A percentile compares a stretch with the other conserved stretches of the same genome.
These are phyloP conservation scores for Ceratocystis destructans DNA, from an alignment of 2,329 filamentous ascomycete genomes.

Conservation along the genomic window DNA sequence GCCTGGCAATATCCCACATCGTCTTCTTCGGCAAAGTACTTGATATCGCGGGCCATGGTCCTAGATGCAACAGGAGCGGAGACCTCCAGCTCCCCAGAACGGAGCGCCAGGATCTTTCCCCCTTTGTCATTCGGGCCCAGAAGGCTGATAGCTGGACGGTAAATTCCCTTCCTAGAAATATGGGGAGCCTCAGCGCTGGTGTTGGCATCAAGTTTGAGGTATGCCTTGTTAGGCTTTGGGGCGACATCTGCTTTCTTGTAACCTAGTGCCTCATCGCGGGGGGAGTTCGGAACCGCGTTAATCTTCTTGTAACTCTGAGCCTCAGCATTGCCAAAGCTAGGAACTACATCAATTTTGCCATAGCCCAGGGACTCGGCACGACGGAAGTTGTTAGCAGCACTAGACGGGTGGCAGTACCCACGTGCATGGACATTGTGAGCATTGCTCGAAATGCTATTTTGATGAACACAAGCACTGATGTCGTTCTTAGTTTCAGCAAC, in stretches of 20 bases:
- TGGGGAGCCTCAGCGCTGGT: background rate
- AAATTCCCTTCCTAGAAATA: background rate
- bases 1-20: background rate
- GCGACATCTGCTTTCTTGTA: constrained; percentile 3
- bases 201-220: background rate
- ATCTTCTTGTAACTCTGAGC: background rate
- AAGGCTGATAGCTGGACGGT: background rate
- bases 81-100: background rate
- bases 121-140: background rate
- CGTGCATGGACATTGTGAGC: background rate
- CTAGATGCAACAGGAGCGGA: background rate
- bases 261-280: background rate
- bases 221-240: background rate
- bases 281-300: background rate
- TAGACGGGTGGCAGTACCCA: constrained; percentile 3
- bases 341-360: background rate
- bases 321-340: background rate
- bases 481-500: background rate
- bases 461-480: constrained; percentile 10
- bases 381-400: background rate
- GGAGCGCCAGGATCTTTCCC: background rate
- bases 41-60: background rate
- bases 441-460: background rate
- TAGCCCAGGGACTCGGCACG: background rate
- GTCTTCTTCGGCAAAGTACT: background rate